A percentile compares a stretch with the other conserved stretches of the same genome.
Evolutionary conservation across 805 yeast genomes (phyloP).

Genomic region (Pichia membranifaciens): DNA sequence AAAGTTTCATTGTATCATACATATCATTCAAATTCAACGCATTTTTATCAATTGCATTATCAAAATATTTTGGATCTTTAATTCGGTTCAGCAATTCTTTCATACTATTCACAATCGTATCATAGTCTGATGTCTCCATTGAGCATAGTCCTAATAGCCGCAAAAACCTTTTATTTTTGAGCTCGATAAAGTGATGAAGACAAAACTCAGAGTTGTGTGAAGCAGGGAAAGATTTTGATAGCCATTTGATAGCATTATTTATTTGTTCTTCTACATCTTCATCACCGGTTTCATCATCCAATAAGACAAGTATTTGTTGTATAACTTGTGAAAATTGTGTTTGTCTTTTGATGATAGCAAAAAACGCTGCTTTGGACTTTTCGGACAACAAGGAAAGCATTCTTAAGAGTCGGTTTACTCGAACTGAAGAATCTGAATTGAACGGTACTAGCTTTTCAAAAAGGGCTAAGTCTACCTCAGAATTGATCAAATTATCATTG

Average conservation of each 20-base stretch:
- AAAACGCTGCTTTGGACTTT: conserved; percentile 57
- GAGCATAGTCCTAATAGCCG: conserved; percentile 51
- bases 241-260: conserved; percentile 56
- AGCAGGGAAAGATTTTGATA: conserved; percentile 52
- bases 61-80: conserved; percentile 39
- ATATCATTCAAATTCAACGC: conserved; percentile 43
- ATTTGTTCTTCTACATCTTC: conserved; percentile 29
- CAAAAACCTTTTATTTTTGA: conserved; percentile 55
- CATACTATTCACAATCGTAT: conserved; percentile 53
- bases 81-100: conserved; percentile 57
- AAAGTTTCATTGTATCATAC: conserved; percentile 46
- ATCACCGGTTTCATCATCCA: conserved; percentile 38
- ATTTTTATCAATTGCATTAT: conserved; percentile 29
- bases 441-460: conserved; percentile 59
- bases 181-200: conserved; percentile 44
- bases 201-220: conserved; percentile 41
- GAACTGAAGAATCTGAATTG: conserved; percentile 33
- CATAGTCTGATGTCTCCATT: conserved; percentile 49
- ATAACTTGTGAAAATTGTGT: conserved; percentile 51
- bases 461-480: conserved; percentile 55
- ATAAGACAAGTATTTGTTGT: conserved; percentile 40
- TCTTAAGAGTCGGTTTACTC: conserved; percentile 50
- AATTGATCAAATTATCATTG: conserved; percentile 61
- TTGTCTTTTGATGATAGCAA: conserved; percentile 67
- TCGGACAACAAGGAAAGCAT: conserved; percentile 46